A percentile compares a stretch with the other conserved stretches of the same genome.
These are phyloP conservation scores for Crithidia thermophila DNA, from an alignment of 208 protist species.

Conservation along the genomic window DNA sequence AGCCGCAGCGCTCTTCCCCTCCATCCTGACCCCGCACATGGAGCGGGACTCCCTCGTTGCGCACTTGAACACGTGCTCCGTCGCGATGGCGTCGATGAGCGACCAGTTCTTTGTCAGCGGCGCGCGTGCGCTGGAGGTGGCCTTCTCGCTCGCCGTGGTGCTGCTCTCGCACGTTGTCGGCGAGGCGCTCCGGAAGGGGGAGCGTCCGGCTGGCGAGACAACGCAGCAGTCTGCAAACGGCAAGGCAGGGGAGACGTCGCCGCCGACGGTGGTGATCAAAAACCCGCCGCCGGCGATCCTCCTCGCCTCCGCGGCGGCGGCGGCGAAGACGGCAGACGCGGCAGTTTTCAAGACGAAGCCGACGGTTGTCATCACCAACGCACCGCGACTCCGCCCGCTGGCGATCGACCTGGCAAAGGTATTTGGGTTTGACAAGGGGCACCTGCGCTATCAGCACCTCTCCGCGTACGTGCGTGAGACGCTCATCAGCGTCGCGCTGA, in stretches of 20 bases:
- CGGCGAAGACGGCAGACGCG: not conserved
- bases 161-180: constrained; percentile 34
- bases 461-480: constrained; percentile 25
- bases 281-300: not conserved
- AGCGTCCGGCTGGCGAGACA: not conserved
- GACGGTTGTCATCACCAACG: not conserved
- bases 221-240: not conserved
- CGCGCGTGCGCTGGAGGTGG: constrained; percentile 26
- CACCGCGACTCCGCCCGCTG: not conserved
- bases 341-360: not conserved
- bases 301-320: not conserved
- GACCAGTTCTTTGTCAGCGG: constrained; percentile 21
- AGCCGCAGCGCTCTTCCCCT: constrained; percentile 11
- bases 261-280: constrained; percentile 5
- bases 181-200: constrained; percentile 19
- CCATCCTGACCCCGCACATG: constrained; percentile 8
- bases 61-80: constrained; percentile 17
- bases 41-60: constrained; percentile 18
- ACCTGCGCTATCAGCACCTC: constrained; percentile 17
- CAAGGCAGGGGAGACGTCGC: not conserved
- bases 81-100: constrained; percentile 12
- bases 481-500: constrained; percentile 23
- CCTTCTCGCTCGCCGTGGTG: constrained; percentile 29
- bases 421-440: constrained; percentile 21
- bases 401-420: constrained; percentile 20